These are phyloP conservation scores for Backusella mclennaniae DNA, from an alignment of 192 early-diverging fungal genomes.

Conservation along the genomic window DNA sequence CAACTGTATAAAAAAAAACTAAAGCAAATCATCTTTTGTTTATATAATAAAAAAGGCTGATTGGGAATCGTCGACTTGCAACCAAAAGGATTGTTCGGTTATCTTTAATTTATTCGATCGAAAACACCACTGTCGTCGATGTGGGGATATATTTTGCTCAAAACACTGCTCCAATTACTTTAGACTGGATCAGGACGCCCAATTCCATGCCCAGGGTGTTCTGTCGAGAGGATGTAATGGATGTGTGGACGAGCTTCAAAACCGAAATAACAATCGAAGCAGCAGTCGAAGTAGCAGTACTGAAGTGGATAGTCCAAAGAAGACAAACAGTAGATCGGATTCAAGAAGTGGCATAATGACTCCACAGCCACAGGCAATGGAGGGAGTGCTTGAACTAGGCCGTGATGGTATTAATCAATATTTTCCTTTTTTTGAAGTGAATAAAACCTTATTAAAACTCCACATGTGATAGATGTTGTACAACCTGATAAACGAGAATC, in stretches of 20 bases:
- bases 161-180: slow-evolving; percentile 39
- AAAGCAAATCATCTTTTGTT: neutral
- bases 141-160: slow-evolving; percentile 43
- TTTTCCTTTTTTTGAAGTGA: neutral
- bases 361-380: slow-evolving; percentile 30
- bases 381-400: slow-evolving; percentile 30
- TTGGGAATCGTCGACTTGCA: slow-evolving; percentile 28
- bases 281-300: neutral
- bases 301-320: neutral
- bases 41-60: slow-evolving; percentile 30
- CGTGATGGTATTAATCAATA: slow-evolving; percentile 22
- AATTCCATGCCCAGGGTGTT: slow-evolving; percentile 28
- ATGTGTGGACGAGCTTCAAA: slow-evolving; percentile 25
- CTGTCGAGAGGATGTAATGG: slow-evolving; percentile 34
- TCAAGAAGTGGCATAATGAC: slow-evolving; percentile 25
- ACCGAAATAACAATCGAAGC: neutral
- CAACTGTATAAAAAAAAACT: neutral
- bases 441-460: neutral
- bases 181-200: slow-evolving; percentile 35
- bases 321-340: neutral
- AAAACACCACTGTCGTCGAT: slow-evolving; percentile 42
- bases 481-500: slow-evolving; percentile 1
- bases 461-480: slow-evolving; percentile 17
- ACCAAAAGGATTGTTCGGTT: slow-evolving; percentile 24
- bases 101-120: slow-evolving; percentile 36